These are phyloP conservation scores for Asterella californica DNA, from an alignment of 225 moss, liverwort and hornwort genomes.

Conservation along the genomic window DNA sequence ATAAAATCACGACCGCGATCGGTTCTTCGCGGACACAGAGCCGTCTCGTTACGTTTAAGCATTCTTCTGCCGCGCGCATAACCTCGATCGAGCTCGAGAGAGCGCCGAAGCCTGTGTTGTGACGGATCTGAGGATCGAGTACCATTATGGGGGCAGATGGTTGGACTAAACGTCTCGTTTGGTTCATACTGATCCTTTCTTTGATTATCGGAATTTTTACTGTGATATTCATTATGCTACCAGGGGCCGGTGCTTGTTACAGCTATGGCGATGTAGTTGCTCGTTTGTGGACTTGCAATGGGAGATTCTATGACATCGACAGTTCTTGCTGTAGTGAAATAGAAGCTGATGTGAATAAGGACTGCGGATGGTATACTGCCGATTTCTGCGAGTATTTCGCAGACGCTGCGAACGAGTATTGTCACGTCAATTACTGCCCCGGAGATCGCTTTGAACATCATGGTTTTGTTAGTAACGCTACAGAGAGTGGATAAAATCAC, in stretches of 20 bases:
- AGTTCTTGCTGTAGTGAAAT: constrained; percentile 15
- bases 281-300: constrained; percentile 21
- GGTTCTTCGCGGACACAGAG: neutral
- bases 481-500: neutral
- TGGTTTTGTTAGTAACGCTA: neutral
- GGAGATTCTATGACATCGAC: neutral
- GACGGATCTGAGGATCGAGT: neutral
- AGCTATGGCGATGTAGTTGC: constrained; percentile 21
- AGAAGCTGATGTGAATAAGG: constrained; percentile 6
- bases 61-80: neutral
- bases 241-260: constrained; percentile 2
- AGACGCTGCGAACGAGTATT: constrained; percentile 20
- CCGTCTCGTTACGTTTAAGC: neutral
- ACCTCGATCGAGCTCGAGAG: neutral
- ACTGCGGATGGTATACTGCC: constrained; percentile 21
- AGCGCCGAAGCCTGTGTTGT: neutral
- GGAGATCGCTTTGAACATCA: neutral
- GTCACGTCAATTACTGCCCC: constrained; percentile 17
- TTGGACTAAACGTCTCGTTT: constrained; percentile 17
- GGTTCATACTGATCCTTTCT: constrained; percentile 23
- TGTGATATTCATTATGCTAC: constrained; percentile 9
- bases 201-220: constrained; percentile 15
- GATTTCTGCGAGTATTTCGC: constrained; percentile 22
- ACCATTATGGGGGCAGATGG: neutral
- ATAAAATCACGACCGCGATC: neutral